These are phyloP conservation scores for Tripterygium wilfordii DNA, from an alignment of 177 flowering plant species.

Conservation along the genomic window DNA sequence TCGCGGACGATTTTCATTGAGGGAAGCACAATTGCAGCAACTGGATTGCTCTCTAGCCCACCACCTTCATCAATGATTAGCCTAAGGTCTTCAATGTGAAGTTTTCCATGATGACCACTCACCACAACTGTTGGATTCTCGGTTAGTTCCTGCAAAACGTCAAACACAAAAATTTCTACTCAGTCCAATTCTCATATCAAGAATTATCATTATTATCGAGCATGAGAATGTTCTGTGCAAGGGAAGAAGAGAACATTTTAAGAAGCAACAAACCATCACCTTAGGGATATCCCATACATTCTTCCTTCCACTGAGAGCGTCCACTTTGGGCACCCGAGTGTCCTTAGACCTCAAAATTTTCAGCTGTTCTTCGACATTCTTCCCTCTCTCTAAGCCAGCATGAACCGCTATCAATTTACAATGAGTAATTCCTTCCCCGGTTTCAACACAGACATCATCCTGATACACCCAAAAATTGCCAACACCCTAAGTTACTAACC, in stretches of 20 bases:
- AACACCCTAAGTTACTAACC: too few species aligned
- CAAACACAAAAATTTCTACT: conserved; percentile 2
- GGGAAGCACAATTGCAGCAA: conserved; percentile 85
- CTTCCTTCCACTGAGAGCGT: conserved; percentile 68
- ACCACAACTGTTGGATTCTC: conserved; percentile 59
- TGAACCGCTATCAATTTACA: conserved; percentile 88
- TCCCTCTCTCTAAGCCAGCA: conserved; percentile 68
- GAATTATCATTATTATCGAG: neutral
- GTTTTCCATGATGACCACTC: conserved; percentile 92
- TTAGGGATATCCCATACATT: conserved; percentile 81
- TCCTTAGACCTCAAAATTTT: conserved; percentile 60
- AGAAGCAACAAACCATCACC: conserved; percentile 27
- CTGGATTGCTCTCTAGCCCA: conserved; percentile 56
- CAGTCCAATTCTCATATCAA: neutral
- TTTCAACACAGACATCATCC: conserved; percentile 75
- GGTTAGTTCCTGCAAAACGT: conserved; percentile 42
- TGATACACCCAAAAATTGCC: too few species aligned
- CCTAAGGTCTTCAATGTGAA: conserved; percentile 75
- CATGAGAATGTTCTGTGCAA: neutral
- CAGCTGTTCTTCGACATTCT: conserved; percentile 58
- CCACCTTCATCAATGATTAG: conserved; percentile 86
- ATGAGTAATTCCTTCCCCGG: conserved; percentile 40
- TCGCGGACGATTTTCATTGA: conserved; percentile 67
- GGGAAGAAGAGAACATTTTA: neutral
- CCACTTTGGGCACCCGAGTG: conserved; percentile 61